phyloP scores from a whole-genome alignment of 2,329 filamentous ascomycete species.

The Aureobasidium namibiae region DNA sequence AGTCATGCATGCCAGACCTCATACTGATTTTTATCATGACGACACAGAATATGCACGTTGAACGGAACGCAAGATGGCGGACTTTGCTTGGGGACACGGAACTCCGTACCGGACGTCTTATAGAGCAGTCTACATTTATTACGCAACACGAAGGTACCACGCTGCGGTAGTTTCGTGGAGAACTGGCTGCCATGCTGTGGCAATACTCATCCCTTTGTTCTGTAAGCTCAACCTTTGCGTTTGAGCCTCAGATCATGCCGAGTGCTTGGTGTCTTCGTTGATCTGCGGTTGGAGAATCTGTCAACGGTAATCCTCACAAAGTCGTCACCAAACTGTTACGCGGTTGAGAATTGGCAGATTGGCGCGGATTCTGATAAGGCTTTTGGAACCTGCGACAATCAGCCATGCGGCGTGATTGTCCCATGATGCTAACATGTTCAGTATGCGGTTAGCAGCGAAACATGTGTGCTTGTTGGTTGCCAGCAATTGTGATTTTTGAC shows the following conservation, averaged over 20 bases:
- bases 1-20: not conserved
- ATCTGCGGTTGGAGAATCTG: not conserved
- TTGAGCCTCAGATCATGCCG: not conserved
- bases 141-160: not conserved
- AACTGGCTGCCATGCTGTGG: not conserved
- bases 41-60: conserved; percentile 1
- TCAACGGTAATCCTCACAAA: not conserved
- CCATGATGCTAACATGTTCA: not conserved
- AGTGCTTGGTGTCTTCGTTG: not conserved
- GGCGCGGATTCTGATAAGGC: not conserved
- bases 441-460: not conserved
- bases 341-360: not conserved
- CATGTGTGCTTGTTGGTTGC: not conserved
- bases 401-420: not conserved
- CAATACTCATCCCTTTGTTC: not conserved
- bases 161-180: not conserved
- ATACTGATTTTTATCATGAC: not conserved
- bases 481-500: not conserved
- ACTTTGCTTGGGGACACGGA: not conserved
- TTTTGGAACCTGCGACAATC: not conserved
- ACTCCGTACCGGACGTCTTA: not conserved
- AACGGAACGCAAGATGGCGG: not conserved
- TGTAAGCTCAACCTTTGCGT: not conserved
- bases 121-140: not conserved
- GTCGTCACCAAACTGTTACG: not conserved